Conservation (phyloP, 306 rosid species). For the Quercus bicolor region DNA sequence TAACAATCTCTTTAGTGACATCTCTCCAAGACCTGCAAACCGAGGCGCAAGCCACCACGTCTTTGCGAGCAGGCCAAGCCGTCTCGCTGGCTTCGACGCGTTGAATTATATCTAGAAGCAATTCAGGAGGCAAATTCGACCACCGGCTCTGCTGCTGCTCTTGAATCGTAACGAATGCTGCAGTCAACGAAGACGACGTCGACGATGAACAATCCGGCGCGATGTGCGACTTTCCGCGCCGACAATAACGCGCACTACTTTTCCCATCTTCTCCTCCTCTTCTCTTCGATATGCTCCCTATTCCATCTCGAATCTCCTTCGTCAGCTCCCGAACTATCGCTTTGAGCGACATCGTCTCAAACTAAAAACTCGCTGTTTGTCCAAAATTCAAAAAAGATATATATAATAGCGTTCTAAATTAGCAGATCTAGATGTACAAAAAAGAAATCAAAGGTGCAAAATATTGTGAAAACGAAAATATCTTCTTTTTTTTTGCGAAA, state of each 20-base stretch:
- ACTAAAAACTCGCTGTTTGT: background rate
- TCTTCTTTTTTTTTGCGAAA: too few species aligned
- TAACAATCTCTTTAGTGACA: conserved; percentile 65
- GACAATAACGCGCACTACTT: conserved; percentile 21
- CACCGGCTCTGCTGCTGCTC: conserved; percentile 43
- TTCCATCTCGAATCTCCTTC: conserved; percentile 53
- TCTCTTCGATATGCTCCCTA: conserved; percentile 51
- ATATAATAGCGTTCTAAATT: too few species aligned
- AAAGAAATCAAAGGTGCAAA: too few species aligned
- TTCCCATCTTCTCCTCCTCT: conserved; percentile 26
- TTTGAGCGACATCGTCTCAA: conserved; percentile 58
- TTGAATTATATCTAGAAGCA: conserved; percentile 77
- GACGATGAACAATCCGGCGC: conserved; percentile 63
- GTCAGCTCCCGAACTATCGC: conserved; percentile 45
- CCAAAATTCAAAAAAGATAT: too few species aligned
- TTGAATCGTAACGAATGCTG: conserved; percentile 7
- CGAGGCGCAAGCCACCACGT: conserved; percentile 77
- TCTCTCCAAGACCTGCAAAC: conserved; percentile 86
- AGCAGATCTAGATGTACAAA: too few species aligned
- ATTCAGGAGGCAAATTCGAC: conserved; percentile 82
- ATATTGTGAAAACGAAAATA: too few species aligned
- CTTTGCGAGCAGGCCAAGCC: conserved; percentile 83
- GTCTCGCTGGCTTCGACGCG: conserved; percentile 74
- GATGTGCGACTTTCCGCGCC: conserved; percentile 68
- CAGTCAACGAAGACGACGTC: background rate